These are phyloP conservation scores for Hemisphaericaspora subhashii DNA, from an alignment of 1,139 yeast species.

Conservation along the genomic window DNA sequence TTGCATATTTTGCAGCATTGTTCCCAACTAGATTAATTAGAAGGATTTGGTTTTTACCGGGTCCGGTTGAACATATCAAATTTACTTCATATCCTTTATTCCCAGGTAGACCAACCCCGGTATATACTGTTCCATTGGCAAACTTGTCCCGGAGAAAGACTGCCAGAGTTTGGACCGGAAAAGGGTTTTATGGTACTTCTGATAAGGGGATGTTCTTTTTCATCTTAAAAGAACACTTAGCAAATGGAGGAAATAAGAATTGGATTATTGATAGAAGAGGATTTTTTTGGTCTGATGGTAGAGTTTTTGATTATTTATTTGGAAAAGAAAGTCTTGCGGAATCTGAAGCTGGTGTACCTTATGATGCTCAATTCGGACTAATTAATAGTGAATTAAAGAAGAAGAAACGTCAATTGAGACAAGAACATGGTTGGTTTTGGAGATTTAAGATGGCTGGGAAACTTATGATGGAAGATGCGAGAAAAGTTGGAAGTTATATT, in stretches of 20 bases:
- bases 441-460: slow-evolving; percentile 39
- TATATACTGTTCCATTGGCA: slow-evolving; percentile 63
- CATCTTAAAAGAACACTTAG: slow-evolving; percentile 54
- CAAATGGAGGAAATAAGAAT: slow-evolving; percentile 44
- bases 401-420: slow-evolving; percentile 38
- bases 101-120: slow-evolving; percentile 79
- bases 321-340: slow-evolving; percentile 75
- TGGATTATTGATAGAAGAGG: slow-evolving; percentile 86
- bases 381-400: slow-evolving; percentile 39
- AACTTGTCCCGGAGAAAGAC: slow-evolving; percentile 56
- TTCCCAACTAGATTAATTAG: slow-evolving; percentile 71
- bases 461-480: slow-evolving; percentile 34
- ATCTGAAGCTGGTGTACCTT: slow-evolving; percentile 75
- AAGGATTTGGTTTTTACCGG: slow-evolving; percentile 75
- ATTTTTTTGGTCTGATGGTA: slow-evolving; percentile 88
- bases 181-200: slow-evolving; percentile 83
- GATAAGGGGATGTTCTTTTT: slow-evolving; percentile 75
- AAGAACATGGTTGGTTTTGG: slow-evolving; percentile 43
- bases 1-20: slow-evolving; percentile 46
- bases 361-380: slow-evolving; percentile 54
- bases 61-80: slow-evolving; percentile 52
- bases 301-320: slow-evolving; percentile 76
- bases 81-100: slow-evolving; percentile 73
- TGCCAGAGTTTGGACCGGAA: slow-evolving; percentile 78
- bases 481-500: slow-evolving; percentile 23